phyloP scores from a whole-genome alignment of 139 green algal species.

The Closterium sp. region DNA sequence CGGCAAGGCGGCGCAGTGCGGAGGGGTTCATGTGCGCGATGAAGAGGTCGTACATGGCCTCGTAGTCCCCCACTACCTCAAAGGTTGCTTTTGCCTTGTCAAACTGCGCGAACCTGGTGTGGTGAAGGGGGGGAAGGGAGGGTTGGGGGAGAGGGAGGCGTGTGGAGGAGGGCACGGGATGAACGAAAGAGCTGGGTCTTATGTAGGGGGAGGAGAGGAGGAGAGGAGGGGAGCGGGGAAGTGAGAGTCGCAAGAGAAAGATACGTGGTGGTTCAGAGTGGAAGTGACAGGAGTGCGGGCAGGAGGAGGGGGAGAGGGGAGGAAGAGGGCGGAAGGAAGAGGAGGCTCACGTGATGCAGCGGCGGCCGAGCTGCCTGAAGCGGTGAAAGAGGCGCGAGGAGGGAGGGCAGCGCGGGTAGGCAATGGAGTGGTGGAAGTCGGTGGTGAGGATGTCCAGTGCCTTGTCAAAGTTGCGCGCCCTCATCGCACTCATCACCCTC shows the following conservation, averaged over 20 bases:
- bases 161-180: not conserved
- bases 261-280: not conserved
- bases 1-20: slow-evolving; percentile 34
- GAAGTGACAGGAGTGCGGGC: not conserved
- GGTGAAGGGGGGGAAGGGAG: not conserved
- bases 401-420: slow-evolving; percentile 44
- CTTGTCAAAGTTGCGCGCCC: slow-evolving; percentile 24
- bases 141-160: not conserved
- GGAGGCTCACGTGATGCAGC: slow-evolving; percentile 35
- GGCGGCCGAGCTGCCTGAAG: slow-evolving; percentile 33
- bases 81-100: slow-evolving; percentile 38
- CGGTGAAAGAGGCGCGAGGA: slow-evolving; percentile 26
- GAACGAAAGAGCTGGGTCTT: not conserved
- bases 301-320: not conserved
- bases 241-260: not conserved
- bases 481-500: slow-evolving; percentile 25
- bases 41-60: slow-evolving; percentile 47
- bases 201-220: not conserved
- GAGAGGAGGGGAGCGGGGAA: not conserved
- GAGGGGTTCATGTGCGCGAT: slow-evolving; percentile 42
- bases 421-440: slow-evolving; percentile 35
- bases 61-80: slow-evolving; percentile 27
- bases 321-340: not conserved
- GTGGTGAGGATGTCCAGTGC: slow-evolving; percentile 35
- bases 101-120: slow-evolving; percentile 47